Conservation (phyloP, 2,329 filamentous ascomycete genomes). For the Shiraia bambusicola region DNA sequence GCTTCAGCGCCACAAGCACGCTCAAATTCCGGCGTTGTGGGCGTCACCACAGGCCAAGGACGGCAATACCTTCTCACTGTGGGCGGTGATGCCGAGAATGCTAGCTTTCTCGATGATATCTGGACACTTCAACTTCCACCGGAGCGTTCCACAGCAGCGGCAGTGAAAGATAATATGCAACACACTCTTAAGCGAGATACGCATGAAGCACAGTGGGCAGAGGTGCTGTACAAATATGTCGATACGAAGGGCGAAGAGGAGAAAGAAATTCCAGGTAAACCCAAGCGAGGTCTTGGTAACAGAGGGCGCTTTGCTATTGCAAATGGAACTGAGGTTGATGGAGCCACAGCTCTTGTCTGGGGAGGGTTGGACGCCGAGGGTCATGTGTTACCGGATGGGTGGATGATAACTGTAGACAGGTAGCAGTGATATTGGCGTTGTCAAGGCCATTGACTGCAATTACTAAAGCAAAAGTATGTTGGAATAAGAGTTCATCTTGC, state of each 20-base stretch:
- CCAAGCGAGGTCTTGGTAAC: conserved; percentile 46
- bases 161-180: conserved; percentile 54
- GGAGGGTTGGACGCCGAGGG: conserved; percentile 53
- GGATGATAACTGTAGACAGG: conserved; percentile 46
- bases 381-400: conserved; percentile 44
- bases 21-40: conserved; percentile 48
- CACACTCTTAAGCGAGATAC: conserved; percentile 49
- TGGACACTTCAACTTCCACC: conserved; percentile 57
- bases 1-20: conserved; percentile 44
- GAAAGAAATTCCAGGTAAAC: conserved; percentile 41
- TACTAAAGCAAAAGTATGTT: too few relatives aligned
- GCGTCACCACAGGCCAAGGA: conserved; percentile 55
- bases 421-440: conserved; percentile 6
- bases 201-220: conserved; percentile 53
- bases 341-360: conserved; percentile 54
- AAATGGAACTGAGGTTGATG: conserved; percentile 49
- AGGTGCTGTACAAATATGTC: conserved; percentile 51
- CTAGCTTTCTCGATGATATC: conserved; percentile 46
- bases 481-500: too few relatives aligned
- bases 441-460: neutral
- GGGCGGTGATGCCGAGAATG: conserved; percentile 45
- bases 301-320: conserved; percentile 44
- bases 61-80: conserved; percentile 56
- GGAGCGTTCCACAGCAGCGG: conserved; percentile 49
- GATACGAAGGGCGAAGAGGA: conserved; percentile 49